Percentiles rank a stretch among this genome's conserved stretches.
Evolutionary conservation across 371 early-diverging fungal species (phyloP).

Genomic region (Circinella umbellata): DNA sequence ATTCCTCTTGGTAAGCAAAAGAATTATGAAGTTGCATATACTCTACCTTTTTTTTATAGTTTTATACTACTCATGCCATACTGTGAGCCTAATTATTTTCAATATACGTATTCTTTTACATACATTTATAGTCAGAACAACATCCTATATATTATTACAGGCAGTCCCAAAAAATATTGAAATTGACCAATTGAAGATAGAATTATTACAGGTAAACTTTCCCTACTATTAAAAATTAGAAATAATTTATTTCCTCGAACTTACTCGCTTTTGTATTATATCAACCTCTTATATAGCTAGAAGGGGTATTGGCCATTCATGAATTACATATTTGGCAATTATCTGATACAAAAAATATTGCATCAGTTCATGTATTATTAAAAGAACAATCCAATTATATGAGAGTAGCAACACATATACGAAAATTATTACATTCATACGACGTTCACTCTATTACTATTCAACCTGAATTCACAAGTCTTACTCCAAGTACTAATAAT

Average conservation of each 20-base stretch:
- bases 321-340: conserved; percentile 96
- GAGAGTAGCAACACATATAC: conserved; percentile 70
- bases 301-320: conserved; percentile 78
- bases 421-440: conserved; percentile 72
- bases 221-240: not conserved
- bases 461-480: conserved; percentile 79
- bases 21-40: not conserved
- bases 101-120: not conserved
- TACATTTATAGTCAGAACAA: conserved; percentile 71
- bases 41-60: too few relatives aligned
- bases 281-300: too few relatives aligned
- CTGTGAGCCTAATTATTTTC: not conserved
- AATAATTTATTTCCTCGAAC: too few relatives aligned
- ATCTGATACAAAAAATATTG: conserved; percentile 83
- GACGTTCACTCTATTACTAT: conserved; percentile 91
- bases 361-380: conserved; percentile 82
- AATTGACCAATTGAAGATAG: conserved; percentile 66
- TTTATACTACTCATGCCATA: too few relatives aligned
- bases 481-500: not conserved
- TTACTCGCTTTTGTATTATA: too few relatives aligned
- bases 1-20: conserved; percentile 37
- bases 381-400: conserved; percentile 62
- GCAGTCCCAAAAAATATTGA: conserved; percentile 77
- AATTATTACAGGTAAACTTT: conserved; percentile 46
- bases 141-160: conserved; percentile 86